phyloP scores from a whole-genome alignment of 768 basidiomycete species.

The Ramaria rubella region DNA sequence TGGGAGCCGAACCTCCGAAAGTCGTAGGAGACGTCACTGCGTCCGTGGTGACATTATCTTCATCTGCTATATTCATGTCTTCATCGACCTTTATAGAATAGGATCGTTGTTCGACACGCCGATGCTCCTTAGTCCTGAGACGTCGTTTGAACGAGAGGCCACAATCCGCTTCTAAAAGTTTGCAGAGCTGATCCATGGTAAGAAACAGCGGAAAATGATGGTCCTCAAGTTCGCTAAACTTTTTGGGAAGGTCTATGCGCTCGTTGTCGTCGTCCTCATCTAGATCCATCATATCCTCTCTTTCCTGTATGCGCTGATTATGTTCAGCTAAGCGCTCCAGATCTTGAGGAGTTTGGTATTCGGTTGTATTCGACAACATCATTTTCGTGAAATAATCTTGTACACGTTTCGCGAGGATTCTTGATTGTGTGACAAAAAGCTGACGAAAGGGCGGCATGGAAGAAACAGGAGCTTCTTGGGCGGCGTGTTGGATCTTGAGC shows the following conservation, averaged over 20 bases:
- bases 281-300: conserved; percentile 28
- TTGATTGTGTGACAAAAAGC: conserved; percentile 67
- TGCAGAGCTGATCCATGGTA: conserved; percentile 52
- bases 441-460: conserved; percentile 46
- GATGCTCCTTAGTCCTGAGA: conserved; percentile 1
- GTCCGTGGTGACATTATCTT: not conserved
- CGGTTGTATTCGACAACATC: conserved; percentile 35
- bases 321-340: conserved; percentile 27
- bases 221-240: conserved; percentile 50
- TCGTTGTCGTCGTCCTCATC: conserved; percentile 37
- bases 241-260: conserved; percentile 40
- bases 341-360: conserved; percentile 31
- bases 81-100: conserved; percentile 1
- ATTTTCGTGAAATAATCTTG: conserved; percentile 56
- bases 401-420: conserved; percentile 61
- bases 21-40: not conserved
- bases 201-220: conserved; percentile 65
- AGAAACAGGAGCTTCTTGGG: conserved; percentile 29
- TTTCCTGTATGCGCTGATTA: conserved; percentile 10
- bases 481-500: conserved; percentile 55
- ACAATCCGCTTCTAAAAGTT: conserved; percentile 44
- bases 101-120: conserved; percentile 9
- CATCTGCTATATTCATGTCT: conserved; percentile 1
- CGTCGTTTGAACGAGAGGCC: conserved; percentile 5
- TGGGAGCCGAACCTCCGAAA: not conserved